These are phyloP conservation scores for Pythium monospermum DNA, from an alignment of 352 stramenopile genomes.

Conservation along the genomic window DNA sequence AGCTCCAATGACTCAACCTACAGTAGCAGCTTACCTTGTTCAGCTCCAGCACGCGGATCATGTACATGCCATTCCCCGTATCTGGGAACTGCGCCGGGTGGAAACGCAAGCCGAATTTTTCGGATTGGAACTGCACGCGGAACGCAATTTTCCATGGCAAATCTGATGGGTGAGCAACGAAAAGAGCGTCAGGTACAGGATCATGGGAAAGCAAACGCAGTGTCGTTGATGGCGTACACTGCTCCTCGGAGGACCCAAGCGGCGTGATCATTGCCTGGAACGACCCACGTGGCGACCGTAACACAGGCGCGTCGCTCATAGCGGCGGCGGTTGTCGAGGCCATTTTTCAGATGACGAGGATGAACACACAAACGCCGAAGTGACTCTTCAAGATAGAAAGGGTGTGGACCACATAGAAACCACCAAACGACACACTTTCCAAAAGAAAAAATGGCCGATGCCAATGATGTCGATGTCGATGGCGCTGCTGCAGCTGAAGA, in stretches of 20 bases:
- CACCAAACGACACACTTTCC: background rate
- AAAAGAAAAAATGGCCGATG: background rate
- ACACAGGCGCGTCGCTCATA: constrained; percentile 4
- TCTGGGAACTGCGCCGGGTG: constrained; percentile 71
- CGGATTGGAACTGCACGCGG: constrained; percentile 72
- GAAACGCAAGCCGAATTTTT: constrained; percentile 78
- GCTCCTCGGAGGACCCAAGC: background rate
- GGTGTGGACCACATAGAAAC: constrained; percentile 11
- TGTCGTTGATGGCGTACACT: too few relatives aligned
- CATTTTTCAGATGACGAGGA: background rate
- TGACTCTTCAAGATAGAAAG: constrained; percentile 18
- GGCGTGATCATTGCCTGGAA: background rate
- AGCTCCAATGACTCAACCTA: background rate
- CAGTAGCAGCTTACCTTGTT: constrained; percentile 38
- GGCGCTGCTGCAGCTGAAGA: constrained; percentile 17
- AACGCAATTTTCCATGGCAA: constrained; percentile 83
- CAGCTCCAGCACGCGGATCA: constrained; percentile 69
- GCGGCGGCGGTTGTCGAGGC: background rate
- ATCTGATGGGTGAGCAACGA: constrained; percentile 26
- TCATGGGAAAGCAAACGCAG: too few relatives aligned
- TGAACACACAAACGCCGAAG: too few relatives aligned
- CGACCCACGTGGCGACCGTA: constrained; percentile 20
- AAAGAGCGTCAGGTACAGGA: background rate
- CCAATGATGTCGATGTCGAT: background rate
- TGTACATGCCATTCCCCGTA: constrained; percentile 84